These are phyloP conservation scores for Pichia sp. DNA, from an alignment of 1,139 yeast species.

Conservation along the genomic window DNA sequence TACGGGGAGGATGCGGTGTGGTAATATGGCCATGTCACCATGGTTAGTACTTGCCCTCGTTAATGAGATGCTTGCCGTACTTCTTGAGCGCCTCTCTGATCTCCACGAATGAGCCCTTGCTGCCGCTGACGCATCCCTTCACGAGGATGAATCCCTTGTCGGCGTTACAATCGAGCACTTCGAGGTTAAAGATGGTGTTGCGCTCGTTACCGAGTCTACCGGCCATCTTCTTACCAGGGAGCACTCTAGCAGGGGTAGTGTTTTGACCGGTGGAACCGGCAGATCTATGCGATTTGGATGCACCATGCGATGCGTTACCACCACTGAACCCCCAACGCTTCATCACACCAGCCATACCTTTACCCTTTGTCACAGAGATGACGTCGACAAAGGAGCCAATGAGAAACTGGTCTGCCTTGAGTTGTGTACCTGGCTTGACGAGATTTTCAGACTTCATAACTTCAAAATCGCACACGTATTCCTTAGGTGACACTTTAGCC, in stretches of 20 bases:
- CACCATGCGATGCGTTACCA: conserved; percentile 93
- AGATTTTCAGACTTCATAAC: conserved; percentile 60
- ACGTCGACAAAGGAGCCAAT: conserved; percentile 82
- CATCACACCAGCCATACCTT: conserved; percentile 99
- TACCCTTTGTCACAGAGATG: conserved; percentile 78
- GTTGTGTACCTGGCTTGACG: conserved; percentile 68
- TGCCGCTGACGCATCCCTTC: conserved; percentile 90
- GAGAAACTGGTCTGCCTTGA: conserved; percentile 77
- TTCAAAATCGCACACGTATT: conserved; percentile 67
- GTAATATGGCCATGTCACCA: neutral
- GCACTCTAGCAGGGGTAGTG: conserved; percentile 91
- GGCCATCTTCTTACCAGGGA: conserved; percentile 98
- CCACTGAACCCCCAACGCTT: conserved; percentile 92
- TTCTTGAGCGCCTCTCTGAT: conserved; percentile 69
- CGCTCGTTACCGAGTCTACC: conserved; percentile 87
- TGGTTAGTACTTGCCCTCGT: conserved; percentile 9
- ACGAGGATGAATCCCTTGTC: conserved; percentile 75
- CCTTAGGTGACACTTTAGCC: conserved; percentile 83
- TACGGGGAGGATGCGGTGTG: too few relatives aligned
- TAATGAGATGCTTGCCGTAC: conserved; percentile 23
- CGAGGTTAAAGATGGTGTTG: conserved; percentile 69
- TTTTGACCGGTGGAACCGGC: conserved; percentile 98
- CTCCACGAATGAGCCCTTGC: conserved; percentile 67
- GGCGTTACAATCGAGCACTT: conserved; percentile 73
- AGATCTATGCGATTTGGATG: conserved; percentile 85